Base-by-base conservation (phyloP, 2,329 filamentous ascomycete genomes). In the Hypoxylon sp. region DNA sequence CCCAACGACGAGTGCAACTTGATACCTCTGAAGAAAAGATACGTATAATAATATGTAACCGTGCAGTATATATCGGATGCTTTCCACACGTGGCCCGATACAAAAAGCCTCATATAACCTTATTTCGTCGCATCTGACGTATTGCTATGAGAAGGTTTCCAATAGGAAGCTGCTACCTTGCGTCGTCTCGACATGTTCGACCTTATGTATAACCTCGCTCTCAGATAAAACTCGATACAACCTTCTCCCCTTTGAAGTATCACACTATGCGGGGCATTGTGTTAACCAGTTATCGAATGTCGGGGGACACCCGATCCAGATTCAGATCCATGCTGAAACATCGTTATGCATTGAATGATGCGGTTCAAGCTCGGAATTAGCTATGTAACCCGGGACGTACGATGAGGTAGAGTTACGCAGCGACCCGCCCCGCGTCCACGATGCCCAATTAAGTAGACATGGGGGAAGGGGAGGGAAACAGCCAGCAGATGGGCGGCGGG, bases 321-420 rank as follows among this genome's bases (percentile, higher is more conserved):
- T 33, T 18, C 9, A 45, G 6, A 18, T 6, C 40, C 20, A 32
- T 36, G 46, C 12, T 50, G 61, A 59, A 40, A 59, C 61, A 45
- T 36, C 22, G 36, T n/a, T 40, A 16, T 40, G 60, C 44, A 46
- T 51, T 28, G 42, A 48, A 20, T 30, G 42, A 59, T 26, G 54
- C 22, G 51, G 54, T 54, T 45, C 54, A 64, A 40, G 22, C 50
- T 28, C 53, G 44, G 42, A 38, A 50, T 53, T 58, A 33, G 58
- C 36, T 26, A 28, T n/a, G n/a, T n/a, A n/a, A n/a, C n/a, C n/a
- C n/a, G n/a, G 28, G 38, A 33, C 32, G 40, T 52, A 52, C 44
- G 38, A 40, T 54, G 40, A 42, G 32, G 20, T 48, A 51, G 44
- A 44, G 42, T 55, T 38, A 55, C 51, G 50, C 38, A 59, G 24